Conservation (phyloP, 352 stramenopile species). For the Pythium grandisporangium region DNA sequence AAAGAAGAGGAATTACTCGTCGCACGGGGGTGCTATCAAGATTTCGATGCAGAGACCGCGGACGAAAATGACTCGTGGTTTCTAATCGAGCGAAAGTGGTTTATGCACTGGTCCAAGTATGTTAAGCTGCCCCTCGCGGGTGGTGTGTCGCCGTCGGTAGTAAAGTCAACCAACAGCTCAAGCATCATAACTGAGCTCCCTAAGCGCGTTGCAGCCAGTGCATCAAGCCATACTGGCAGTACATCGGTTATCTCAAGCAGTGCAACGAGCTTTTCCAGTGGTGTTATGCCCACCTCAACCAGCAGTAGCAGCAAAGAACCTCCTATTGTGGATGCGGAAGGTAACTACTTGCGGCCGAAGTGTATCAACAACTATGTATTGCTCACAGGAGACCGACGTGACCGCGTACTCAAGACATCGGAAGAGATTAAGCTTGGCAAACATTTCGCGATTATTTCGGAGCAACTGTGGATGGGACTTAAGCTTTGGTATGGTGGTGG, state of each 20-base stretch:
- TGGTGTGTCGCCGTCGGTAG: slow-evolving; percentile 8
- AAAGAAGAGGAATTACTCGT: slow-evolving; percentile 78
- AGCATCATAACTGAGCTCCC: slow-evolving; percentile 12
- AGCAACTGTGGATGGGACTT: slow-evolving; percentile 84
- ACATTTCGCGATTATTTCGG: slow-evolving; percentile 82
- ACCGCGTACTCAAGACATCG: slow-evolving; percentile 53
- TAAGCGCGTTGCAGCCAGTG: too few relatives aligned
- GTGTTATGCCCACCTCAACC: slow-evolving; percentile 20
- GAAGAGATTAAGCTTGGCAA: slow-evolving; percentile 74
- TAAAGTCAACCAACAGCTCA: slow-evolving; percentile 8
- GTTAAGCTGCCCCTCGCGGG: slow-evolving; percentile 27
- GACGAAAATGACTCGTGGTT: slow-evolving; percentile 84
- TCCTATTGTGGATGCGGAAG: slow-evolving; percentile 69
- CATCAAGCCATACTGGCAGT: too few relatives aligned
- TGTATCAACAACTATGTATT: slow-evolving; percentile 78
- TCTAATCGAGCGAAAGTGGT: slow-evolving; percentile 78
- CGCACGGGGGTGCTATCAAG: slow-evolving; percentile 59
- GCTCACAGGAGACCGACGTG: slow-evolving; percentile 55
- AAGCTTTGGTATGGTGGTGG: slow-evolving; percentile 90
- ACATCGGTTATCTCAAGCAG: slow-evolving; percentile 1
- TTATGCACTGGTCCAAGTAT: slow-evolving; percentile 81
- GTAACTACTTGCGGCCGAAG: slow-evolving; percentile 74
- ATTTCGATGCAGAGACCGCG: slow-evolving; percentile 54
- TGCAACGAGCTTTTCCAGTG: slow-evolving; percentile 2
- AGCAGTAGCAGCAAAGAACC: slow-evolving; percentile 30